These are phyloP conservation scores for Galium porrigens DNA, from an alignment of 305 asterid genomes.

Conservation along the genomic window DNA sequence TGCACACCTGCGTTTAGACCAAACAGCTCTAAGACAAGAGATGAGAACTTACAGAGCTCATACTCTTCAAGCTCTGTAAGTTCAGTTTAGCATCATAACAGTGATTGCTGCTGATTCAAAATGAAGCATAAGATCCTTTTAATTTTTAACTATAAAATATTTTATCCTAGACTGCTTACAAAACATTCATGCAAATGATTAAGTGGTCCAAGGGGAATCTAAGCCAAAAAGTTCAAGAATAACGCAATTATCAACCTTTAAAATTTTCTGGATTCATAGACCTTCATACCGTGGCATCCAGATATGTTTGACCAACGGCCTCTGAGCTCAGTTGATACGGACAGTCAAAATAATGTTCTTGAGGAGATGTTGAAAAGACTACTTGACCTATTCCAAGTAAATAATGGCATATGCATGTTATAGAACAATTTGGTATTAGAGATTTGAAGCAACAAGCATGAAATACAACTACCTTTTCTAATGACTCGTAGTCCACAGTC, in stretches of 20 bases:
- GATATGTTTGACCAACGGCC: constrained; percentile 62
- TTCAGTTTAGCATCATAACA: not conserved
- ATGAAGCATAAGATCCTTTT: not conserved
- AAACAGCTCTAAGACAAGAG: not conserved
- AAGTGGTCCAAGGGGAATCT: not conserved
- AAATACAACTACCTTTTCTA: constrained; percentile 40
- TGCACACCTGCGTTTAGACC: constrained; percentile 37
- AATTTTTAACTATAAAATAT: too few species aligned
- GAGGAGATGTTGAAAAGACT: constrained; percentile 59
- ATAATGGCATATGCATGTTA: not conserved
- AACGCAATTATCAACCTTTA: not conserved
- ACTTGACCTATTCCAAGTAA: constrained; percentile 37
- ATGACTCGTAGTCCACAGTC: constrained; percentile 65
- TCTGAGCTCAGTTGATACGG: constrained; percentile 86
- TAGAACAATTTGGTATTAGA: not conserved
- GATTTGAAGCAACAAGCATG: not conserved
- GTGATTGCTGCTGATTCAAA: not conserved
- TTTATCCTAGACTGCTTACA: not conserved
- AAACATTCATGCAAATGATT: not conserved
- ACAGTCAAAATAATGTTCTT: constrained; percentile 83
- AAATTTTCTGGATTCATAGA: constrained; percentile 11
- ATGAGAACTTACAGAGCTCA: too few species aligned
- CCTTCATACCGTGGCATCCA: constrained; percentile 60
- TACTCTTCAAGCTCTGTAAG: not conserved
- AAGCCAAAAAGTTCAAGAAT: constrained; percentile 4